A percentile compares a stretch with the other conserved stretches of the same genome.
Conservation (phyloP, 2,329 filamentous ascomycete genomes). For the Mycocentrospora acerina region DNA sequence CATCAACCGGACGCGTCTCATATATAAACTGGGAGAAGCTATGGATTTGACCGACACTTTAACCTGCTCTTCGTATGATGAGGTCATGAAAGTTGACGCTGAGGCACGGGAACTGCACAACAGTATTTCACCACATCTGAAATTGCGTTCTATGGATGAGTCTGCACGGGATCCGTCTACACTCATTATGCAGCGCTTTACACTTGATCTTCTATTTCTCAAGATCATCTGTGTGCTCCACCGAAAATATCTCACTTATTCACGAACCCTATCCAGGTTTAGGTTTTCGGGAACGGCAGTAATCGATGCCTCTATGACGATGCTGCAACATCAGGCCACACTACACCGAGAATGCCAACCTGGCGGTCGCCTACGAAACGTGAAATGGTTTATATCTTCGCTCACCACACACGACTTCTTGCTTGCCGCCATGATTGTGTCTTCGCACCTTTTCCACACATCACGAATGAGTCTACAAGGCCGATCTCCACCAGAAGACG, state of each 20-base stretch:
- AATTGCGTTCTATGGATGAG: conserved; percentile 72
- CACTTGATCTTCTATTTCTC: conserved; percentile 80
- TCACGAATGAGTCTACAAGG: conserved; percentile 47
- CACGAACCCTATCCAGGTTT: conserved; percentile 74
- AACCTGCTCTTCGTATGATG: conserved; percentile 64
- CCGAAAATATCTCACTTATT: conserved; percentile 78
- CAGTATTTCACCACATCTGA: conserved; percentile 77
- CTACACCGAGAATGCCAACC: conserved; percentile 74
- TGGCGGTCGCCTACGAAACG: conserved; percentile 68
- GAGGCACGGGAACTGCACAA: conserved; percentile 60
- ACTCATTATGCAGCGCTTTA: conserved; percentile 77
- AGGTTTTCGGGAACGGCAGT: conserved; percentile 80
- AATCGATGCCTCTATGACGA: conserved; percentile 81
- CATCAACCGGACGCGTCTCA: conserved; percentile 70
- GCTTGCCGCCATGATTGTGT: conserved; percentile 80
- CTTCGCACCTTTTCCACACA: conserved; percentile 77
- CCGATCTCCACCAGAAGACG: conserved; percentile 37
- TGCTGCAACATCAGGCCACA: conserved; percentile 74
- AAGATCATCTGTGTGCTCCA: conserved; percentile 90
- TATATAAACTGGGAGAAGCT: conserved; percentile 70
- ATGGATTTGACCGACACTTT: conserved; percentile 65
- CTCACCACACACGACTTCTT: conserved; percentile 84
- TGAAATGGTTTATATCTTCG: conserved; percentile 77
- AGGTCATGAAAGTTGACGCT: conserved; percentile 61
- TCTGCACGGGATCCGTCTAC: conserved; percentile 68